phyloP scores from a whole-genome alignment of 176 grass and related monocot genomes.

The Carex parvula region DNA sequence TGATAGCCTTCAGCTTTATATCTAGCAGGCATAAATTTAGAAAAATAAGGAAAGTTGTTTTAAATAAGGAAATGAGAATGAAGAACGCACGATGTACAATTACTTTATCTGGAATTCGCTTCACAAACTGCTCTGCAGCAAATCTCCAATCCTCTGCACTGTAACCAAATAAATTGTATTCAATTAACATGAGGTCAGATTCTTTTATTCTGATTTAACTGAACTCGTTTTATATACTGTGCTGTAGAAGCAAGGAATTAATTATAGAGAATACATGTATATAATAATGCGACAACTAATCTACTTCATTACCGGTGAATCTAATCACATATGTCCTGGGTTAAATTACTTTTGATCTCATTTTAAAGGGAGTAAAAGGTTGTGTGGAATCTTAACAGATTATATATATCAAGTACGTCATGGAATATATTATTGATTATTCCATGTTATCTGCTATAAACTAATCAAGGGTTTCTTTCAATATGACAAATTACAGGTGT shows the following conservation, averaged over 20 bases:
- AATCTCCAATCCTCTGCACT: constrained; percentile 94
- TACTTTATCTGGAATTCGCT: constrained; percentile 75
- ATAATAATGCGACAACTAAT: not conserved
- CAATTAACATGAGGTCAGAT: not conserved
- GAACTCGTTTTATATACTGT: not conserved
- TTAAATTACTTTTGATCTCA: not conserved
- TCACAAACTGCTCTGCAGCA: constrained; percentile 77
- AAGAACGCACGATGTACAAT: constrained; percentile 85
- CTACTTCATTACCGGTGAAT: not conserved
- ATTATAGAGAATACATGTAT: not conserved
- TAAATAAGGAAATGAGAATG: constrained; percentile 4
- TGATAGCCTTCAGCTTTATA: not conserved
- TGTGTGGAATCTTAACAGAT: not conserved
- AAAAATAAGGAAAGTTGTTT: not conserved
- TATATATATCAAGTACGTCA: not conserved
- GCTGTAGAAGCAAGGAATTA: not conserved
- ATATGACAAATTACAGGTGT: not conserved
- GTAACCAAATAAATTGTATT: constrained; percentile 13
- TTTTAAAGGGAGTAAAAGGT: not conserved
- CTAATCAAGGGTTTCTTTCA: not conserved
- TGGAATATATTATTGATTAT: not conserved
- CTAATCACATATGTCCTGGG: not conserved
- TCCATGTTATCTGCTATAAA: not conserved
- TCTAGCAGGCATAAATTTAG: not conserved
- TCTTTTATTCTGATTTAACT: not conserved